phyloP scores from a whole-genome alignment of 345 rosid genomes.

The Clarkia xantiana region DNA sequence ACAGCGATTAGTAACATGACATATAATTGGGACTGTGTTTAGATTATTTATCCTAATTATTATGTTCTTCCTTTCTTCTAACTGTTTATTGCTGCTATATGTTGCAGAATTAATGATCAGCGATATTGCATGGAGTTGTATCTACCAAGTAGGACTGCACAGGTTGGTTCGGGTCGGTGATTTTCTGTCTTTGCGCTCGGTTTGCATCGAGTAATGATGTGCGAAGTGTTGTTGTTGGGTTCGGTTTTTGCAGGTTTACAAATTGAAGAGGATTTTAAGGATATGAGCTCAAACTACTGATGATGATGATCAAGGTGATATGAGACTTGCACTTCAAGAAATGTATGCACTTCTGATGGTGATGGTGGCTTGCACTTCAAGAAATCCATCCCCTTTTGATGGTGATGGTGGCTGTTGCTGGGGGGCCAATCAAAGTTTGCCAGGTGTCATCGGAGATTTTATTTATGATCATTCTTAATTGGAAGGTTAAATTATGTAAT shows the following conservation, averaged over 20 bases:
- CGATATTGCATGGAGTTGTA: slow-evolving; percentile 60
- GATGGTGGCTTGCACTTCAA: no score
- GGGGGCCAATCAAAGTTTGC: no score
- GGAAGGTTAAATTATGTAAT: no score
- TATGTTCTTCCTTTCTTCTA: background rate
- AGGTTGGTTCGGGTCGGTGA: slow-evolving; percentile 53
- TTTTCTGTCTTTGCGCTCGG: background rate
- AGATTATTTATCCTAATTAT: no score
- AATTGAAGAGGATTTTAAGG: slow-evolving; percentile 49
- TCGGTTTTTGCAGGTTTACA: slow-evolving; percentile 39
- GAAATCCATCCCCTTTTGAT: no score
- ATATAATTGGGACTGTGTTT: no score
- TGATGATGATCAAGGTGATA: no score
- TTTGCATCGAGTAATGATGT: background rate
- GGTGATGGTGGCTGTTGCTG: no score
- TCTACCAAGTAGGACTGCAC: slow-evolving; percentile 85
- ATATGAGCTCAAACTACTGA: slow-evolving; percentile 15
- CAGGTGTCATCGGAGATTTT: no score
- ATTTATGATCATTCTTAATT: no score
- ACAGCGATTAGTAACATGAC: no score
- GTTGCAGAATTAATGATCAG: slow-evolving; percentile 60
- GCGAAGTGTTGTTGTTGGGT: background rate
- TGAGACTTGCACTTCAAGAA: background rate
- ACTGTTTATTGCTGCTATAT: slow-evolving; percentile 8
- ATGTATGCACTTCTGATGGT: no score